These are phyloP conservation scores for Aspergillus phoenicis DNA, from an alignment of 2,329 filamentous ascomycete genomes.

Conservation along the genomic window DNA sequence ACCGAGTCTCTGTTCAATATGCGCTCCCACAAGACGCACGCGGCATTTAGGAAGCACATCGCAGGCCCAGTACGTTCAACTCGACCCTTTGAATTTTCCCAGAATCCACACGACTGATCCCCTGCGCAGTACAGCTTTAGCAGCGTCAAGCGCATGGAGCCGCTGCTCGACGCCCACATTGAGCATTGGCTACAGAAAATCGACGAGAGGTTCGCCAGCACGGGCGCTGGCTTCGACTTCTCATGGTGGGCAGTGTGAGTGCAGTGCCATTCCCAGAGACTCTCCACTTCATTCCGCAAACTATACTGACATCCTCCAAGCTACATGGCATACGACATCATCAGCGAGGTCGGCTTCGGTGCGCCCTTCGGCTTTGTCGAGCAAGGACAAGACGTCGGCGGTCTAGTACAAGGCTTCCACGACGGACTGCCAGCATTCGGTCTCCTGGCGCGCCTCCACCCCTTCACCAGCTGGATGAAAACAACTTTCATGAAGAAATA, in stretches of 20 bases:
- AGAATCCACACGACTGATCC: constrained; percentile 6
- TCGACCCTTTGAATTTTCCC: too few species aligned
- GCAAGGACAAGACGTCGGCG: constrained; percentile 54
- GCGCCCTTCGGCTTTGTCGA: constrained; percentile 60
- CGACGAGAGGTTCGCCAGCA: constrained; percentile 49
- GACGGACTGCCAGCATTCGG: constrained; percentile 56
- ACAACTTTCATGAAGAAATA: constrained; percentile 56
- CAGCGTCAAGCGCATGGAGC: constrained; percentile 63
- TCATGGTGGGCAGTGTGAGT: constrained; percentile 56
- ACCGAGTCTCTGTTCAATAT: constrained; percentile 62
- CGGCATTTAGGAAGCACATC: constrained; percentile 57
- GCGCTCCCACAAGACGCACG: constrained; percentile 55
- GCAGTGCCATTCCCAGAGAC: not conserved
- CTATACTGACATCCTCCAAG: constrained; percentile 16
- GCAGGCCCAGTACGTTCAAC: constrained; percentile 48
- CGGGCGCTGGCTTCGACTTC: constrained; percentile 55
- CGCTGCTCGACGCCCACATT: constrained; percentile 56
- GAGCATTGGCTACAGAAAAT: constrained; percentile 55
- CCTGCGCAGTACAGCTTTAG: constrained; percentile 52
- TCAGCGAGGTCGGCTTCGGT: constrained; percentile 60
- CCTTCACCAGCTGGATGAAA: constrained; percentile 59
- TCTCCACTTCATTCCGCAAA: not conserved
- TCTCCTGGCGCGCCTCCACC: constrained; percentile 55
- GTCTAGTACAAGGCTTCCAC: constrained; percentile 59
- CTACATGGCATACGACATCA: constrained; percentile 61